phyloP scores from a whole-genome alignment of 2,329 filamentous ascomycete species.

The Stagonosporopsis vannaccii region DNA sequence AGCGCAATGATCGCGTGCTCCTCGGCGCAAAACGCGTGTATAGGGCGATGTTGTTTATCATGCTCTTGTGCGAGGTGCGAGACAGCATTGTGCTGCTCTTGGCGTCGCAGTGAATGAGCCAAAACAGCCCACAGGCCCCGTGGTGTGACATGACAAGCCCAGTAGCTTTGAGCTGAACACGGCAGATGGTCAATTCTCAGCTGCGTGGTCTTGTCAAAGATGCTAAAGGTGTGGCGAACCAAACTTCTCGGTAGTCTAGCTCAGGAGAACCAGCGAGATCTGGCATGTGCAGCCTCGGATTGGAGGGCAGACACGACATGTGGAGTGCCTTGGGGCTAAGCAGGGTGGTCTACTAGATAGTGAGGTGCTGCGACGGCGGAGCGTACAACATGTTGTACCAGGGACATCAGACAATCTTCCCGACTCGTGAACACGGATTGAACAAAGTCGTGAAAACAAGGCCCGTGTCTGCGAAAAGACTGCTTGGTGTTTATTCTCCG shows the following conservation, averaged over 20 bases:
- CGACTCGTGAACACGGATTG: slow-evolving; percentile 6
- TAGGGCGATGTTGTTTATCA: neutral
- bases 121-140: slow-evolving; percentile 10
- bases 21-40: neutral
- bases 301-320: neutral
- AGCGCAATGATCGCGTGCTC: no score
- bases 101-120: slow-evolving; percentile 1
- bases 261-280: slow-evolving; percentile 1
- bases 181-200: neutral
- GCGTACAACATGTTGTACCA: slow-evolving; percentile 24
- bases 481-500: slow-evolving; percentile 13
- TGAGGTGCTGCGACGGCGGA: slow-evolving; percentile 11
- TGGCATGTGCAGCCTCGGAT: slow-evolving; percentile 1
- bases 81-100: slow-evolving; percentile 6
- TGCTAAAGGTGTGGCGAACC: slow-evolving; percentile 14
- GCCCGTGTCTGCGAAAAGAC: neutral
- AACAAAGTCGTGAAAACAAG: neutral
- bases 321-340: neutral
- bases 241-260: slow-evolving; percentile 2
- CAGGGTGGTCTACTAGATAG: neutral
- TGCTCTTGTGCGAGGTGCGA: neutral
- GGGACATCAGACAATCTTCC: slow-evolving; percentile 20
- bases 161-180: slow-evolving; percentile 2
- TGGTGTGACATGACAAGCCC: slow-evolving; percentile 8
- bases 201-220: neutral